phyloP scores from a whole-genome alignment of 2,329 filamentous ascomycete species.

The Claviceps paspali region DNA sequence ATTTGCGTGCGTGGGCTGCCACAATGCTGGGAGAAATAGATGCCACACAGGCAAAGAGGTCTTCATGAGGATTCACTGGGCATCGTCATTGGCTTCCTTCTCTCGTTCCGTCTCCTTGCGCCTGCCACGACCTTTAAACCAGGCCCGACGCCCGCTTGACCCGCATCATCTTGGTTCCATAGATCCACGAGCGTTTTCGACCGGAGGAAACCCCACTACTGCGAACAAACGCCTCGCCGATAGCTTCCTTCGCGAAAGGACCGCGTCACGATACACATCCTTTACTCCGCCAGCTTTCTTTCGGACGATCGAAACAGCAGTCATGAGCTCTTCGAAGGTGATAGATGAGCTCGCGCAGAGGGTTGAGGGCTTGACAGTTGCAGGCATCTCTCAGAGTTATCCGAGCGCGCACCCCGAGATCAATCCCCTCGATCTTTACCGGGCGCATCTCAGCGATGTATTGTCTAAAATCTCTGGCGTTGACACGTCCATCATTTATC shows the following conservation, averaged over 20 bases:
- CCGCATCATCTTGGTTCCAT: background rate
- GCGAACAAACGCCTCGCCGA: background rate
- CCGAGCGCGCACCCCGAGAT: conserved; percentile 47
- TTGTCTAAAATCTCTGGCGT: conserved; percentile 56
- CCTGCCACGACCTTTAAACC: conserved; percentile 1
- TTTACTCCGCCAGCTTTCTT: background rate
- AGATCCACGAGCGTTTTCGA: conserved; percentile 1
- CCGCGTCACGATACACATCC: background rate
- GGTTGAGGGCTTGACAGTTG: conserved; percentile 6
- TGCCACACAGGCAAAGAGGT: background rate
- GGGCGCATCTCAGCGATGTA: conserved; percentile 57
- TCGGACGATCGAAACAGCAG: background rate
- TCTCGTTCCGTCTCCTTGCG: background rate
- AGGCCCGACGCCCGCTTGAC: conserved; percentile 3
- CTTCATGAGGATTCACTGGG: conserved; percentile 4
- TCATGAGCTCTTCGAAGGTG: conserved; percentile 2
- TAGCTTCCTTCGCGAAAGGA: background rate
- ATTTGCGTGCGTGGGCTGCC: background rate
- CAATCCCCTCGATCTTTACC: conserved; percentile 69
- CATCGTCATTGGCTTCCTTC: background rate
- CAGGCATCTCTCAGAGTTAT: conserved; percentile 16
- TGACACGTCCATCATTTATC: conserved; percentile 55
- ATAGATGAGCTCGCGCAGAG: conserved; percentile 6
- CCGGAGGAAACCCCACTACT: background rate
- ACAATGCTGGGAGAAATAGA: conserved; percentile 1